phyloP scores from a whole-genome alignment of 768 basidiomycete species.

The Agrocybe praecox region DNA sequence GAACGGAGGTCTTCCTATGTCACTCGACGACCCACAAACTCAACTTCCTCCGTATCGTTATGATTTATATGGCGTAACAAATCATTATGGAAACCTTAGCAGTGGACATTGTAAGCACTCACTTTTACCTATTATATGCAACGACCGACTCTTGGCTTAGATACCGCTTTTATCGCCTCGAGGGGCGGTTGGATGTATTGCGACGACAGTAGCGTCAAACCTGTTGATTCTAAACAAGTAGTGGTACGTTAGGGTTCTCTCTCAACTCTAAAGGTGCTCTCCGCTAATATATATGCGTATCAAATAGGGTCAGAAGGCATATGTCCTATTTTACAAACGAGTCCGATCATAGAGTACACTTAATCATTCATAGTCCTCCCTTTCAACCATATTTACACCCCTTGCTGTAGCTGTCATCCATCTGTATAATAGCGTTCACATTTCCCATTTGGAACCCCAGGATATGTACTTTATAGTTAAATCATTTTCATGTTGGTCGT shows the following conservation, averaged over 20 bases:
- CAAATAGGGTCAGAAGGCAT: slow-evolving; percentile 59
- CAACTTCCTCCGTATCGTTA: slow-evolving; percentile 91
- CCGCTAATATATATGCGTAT: slow-evolving; percentile 5
- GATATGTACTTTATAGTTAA: slow-evolving; percentile 35
- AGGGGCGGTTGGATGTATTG: slow-evolving; percentile 91
- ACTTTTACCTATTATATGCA: background rate
- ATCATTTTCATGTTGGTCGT: slow-evolving; percentile 12
- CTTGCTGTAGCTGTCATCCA: slow-evolving; percentile 20
- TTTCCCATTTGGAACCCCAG: slow-evolving; percentile 21
- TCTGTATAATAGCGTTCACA: slow-evolving; percentile 34
- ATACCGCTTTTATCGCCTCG: slow-evolving; percentile 91
- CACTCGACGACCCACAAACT: slow-evolving; percentile 71
- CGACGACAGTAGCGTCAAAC: slow-evolving; percentile 87
- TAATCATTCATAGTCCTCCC: slow-evolving; percentile 28
- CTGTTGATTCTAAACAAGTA: slow-evolving; percentile 76
- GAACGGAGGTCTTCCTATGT: slow-evolving; percentile 43
- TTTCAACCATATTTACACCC: slow-evolving; percentile 13
- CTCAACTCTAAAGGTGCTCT: background rate
- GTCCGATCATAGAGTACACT: slow-evolving; percentile 45
- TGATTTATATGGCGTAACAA: slow-evolving; percentile 94
- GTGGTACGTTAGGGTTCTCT: slow-evolving; percentile 58
- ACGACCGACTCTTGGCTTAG: slow-evolving; percentile 37
- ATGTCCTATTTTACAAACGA: slow-evolving; percentile 83
- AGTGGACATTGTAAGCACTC: slow-evolving; percentile 89
- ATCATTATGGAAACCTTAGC: slow-evolving; percentile 92